Evolutionary conservation across 1,284 basidiomycete genomes (phyloP), one percentile per base, ranked within the genome.

Genomic region (Leccinum pseudoinsigne): DNA sequence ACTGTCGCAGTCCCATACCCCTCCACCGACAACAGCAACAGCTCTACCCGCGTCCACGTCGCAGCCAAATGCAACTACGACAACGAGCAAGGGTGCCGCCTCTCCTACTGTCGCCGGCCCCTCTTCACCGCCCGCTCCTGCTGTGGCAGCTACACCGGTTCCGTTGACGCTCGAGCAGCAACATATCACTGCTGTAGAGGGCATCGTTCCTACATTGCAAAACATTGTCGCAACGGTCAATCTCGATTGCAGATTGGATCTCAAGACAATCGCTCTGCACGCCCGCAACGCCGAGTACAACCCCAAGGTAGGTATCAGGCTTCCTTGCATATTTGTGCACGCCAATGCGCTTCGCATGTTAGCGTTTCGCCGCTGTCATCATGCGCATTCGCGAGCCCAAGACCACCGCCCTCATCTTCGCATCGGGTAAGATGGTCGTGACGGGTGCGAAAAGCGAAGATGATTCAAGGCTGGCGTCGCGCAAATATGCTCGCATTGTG

Each of bases 331-430:
- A 66, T 71, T 71, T 78, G 77, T 82, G 81, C 82, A 85, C 81
- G 81, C 83, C 86, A 84, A 86, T 83, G 75, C 76, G 80, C 80
- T 81, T 81, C 79, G 82, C 82, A 80, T 71, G 66, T 74, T 85
- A 98, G 95, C 96, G 97, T 90, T 99, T 99, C 82, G 97, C 97
- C 68, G 97, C 97, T 65, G 97, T 99, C 68, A 99, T 99, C 80
- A 99, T 99, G 97, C 94, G 97, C 80, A 99, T 99, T 75, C 95
- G 97, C 71, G 97, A 99, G 73, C 97, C 97, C 63, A 99, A 99
- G 85, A 99, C 97, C 63, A 99, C 97, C 50, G 97, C 97, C 11
- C 88, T 99, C 68, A 99, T 99, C 78, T 99, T 99, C 78, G 97
- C 97, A 34, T 98, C 95, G 60, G 97, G 97, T 76, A 99, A 99